Conservation (phyloP, 805 yeast genomes). For the Ogataea saltuana region DNA sequence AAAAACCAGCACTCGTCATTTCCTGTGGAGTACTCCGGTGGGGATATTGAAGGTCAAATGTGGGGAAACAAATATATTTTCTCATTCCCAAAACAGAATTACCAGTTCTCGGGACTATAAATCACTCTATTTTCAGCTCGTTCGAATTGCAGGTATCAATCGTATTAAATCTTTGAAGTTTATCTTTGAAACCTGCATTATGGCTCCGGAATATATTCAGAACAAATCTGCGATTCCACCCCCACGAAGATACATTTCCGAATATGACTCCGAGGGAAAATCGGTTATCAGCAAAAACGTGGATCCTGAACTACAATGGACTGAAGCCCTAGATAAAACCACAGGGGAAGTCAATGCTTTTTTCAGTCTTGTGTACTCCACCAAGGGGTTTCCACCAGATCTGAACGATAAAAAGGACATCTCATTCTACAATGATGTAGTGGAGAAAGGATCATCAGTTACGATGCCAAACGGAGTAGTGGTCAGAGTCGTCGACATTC, state of each 20-base stretch:
- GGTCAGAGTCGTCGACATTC: slow-evolving; percentile 12
- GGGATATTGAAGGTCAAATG: too few relatives aligned
- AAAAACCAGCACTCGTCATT: too few relatives aligned
- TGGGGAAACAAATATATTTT: too few relatives aligned
- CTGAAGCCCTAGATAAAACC: slow-evolving; percentile 9
- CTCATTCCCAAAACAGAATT: neutral
- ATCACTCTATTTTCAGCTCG: too few relatives aligned
- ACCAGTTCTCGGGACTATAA: slow-evolving; percentile 1
- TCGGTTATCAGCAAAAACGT: slow-evolving; percentile 9
- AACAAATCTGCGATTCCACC: slow-evolving; percentile 10
- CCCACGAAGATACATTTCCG: slow-evolving; percentile 10
- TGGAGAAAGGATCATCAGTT: slow-evolving; percentile 8
- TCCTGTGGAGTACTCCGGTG: too few relatives aligned
- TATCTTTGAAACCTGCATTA: too few relatives aligned
- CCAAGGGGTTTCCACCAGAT: slow-evolving; percentile 9
- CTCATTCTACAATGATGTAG: slow-evolving; percentile 4
- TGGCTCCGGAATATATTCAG: slow-evolving; percentile 7
- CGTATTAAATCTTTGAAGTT: too few relatives aligned
- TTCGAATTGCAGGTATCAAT: too few relatives aligned
- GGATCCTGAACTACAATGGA: slow-evolving; percentile 11
- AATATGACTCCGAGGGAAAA: slow-evolving; percentile 7
- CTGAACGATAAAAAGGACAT: slow-evolving; percentile 10
- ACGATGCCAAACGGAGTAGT: slow-evolving; percentile 12
- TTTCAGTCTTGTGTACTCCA: slow-evolving; percentile 12
- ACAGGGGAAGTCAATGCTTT: slow-evolving; percentile 13